phyloP scores from a whole-genome alignment of 2,329 filamentous ascomycete genomes.

The Fusarium udum region DNA sequence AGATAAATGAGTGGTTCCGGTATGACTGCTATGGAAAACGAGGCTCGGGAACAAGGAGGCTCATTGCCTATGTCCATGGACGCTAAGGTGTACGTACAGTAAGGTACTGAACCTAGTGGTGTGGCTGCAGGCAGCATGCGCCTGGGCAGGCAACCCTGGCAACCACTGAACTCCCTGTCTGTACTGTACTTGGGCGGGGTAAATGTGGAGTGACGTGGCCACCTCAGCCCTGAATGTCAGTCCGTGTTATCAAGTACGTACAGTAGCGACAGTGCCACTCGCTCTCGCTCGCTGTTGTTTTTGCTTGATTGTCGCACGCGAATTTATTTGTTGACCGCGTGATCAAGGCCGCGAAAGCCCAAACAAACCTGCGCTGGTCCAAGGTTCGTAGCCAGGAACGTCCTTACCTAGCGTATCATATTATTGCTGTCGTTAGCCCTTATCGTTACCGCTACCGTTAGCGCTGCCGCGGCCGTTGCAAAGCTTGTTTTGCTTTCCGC shows the following conservation, averaged over 20 bases:
- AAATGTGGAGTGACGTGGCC: not conserved
- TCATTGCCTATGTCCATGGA: too few relatives aligned
- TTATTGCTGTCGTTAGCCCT: not conserved
- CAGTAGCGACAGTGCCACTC: not conserved
- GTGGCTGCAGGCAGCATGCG: too few relatives aligned
- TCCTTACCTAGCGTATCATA: not conserved
- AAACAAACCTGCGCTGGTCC: not conserved
- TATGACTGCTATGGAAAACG: too few relatives aligned
- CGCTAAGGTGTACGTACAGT: too few relatives aligned
- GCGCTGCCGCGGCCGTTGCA: not conserved
- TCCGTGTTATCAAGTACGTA: not conserved
- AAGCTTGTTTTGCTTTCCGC: not conserved
- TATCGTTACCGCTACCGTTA: not conserved
- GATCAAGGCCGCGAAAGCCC: not conserved
- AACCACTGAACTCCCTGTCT: too few relatives aligned
- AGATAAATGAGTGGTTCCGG: too few relatives aligned
- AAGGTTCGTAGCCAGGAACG: too few relatives aligned
- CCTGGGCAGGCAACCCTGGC: too few relatives aligned
- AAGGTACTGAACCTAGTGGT: too few relatives aligned
- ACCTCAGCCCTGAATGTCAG: not conserved
- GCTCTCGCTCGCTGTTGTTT: not conserved
- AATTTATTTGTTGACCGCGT: fast-evolving
- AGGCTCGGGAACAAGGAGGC: too few relatives aligned
- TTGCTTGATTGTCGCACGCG: not conserved
- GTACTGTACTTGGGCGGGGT: too few relatives aligned